Evolutionary conservation across 169 alveolate species (phyloP), one percentile per base, ranked within the genome.

Genomic region (Cryptosporidium baileyi): DNA sequence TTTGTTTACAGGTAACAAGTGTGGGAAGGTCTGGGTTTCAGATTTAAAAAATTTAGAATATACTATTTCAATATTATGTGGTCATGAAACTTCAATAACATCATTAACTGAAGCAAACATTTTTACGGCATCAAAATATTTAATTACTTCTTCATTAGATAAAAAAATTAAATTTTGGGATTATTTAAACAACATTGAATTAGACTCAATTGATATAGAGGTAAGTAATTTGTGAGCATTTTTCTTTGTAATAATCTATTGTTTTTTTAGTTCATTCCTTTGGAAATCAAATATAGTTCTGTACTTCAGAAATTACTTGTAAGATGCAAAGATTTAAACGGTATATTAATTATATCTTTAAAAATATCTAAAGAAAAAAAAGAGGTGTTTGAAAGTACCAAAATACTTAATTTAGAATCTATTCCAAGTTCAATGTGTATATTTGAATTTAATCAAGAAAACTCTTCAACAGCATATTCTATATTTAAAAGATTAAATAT

Each of bases 1-100:
- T 41, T 22, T 74, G 17, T 74, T 54, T 74, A 59, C 59, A 0
- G 85, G 85, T 6, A 54, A 74, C 43, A 74, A 74, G 36, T 74
- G 74, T 26, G 85, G 85, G 5, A 74, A 74, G 34, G 43, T 74
- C 5, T 74, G 85, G 85, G 34, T 74, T 32, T 74, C 85, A 9
- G 26, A 74, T 24, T 7, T 59, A 9, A 22, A 15, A 1, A 7
- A 74, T 54, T 11, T 74, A 24, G 60, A 74, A 57, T 4, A 54
- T 54, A 74, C 85, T 15, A 9, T 54, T 54, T 51, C 85, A 74
- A 74, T 74, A 11, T 59, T 74, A 38, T 74, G 85, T 74, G 85
- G 85, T 3, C 85, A 74, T 30, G 17, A 43, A 1, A 59, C 32
- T 22, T 36, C 85, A 8, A 57, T 74, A 2, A 41, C 85, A n/a